These are phyloP conservation scores for Lepidium sativum DNA, from an alignment of 345 rosid species.

Conservation along the genomic window DNA sequence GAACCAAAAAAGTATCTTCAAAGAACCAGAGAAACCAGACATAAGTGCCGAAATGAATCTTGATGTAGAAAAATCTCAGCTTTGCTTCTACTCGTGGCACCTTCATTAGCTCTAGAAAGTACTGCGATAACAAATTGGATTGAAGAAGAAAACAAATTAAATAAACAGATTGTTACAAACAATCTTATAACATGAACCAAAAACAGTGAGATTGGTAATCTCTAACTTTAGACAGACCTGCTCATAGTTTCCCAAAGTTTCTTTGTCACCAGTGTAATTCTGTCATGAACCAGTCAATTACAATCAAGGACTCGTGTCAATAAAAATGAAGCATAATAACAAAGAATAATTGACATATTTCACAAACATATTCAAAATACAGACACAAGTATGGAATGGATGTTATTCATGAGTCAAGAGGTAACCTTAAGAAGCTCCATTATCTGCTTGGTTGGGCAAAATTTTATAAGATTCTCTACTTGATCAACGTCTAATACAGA, in stretches of 20 bases:
- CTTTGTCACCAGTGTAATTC: too few relatives aligned
- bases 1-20: neutral
- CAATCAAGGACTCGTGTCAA: too few relatives aligned
- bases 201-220: slow-evolving; percentile 1
- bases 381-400: neutral
- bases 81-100: slow-evolving; percentile 98
- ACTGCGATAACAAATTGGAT: slow-evolving; percentile 37
- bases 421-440: slow-evolving; percentile 94
- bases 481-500: slow-evolving; percentile 87
- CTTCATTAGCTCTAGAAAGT: slow-evolving; percentile 90
- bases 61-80: slow-evolving; percentile 89
- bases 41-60: slow-evolving; percentile 88
- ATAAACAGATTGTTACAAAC: neutral
- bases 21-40: slow-evolving; percentile 39
- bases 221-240: slow-evolving; percentile 48
- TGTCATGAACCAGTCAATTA: too few relatives aligned
- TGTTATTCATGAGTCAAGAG: slow-evolving; percentile 15
- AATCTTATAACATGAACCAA: neutral
- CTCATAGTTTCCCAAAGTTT: slow-evolving; percentile 85
- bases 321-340: too few relatives aligned
- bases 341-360: neutral
- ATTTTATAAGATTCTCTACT: slow-evolving; percentile 95
- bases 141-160: slow-evolving; percentile 14
- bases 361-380: neutral
- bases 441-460: slow-evolving; percentile 98